Conservation (phyloP, 805 yeast genomes). For the Myxozyma sirexii region DNA sequence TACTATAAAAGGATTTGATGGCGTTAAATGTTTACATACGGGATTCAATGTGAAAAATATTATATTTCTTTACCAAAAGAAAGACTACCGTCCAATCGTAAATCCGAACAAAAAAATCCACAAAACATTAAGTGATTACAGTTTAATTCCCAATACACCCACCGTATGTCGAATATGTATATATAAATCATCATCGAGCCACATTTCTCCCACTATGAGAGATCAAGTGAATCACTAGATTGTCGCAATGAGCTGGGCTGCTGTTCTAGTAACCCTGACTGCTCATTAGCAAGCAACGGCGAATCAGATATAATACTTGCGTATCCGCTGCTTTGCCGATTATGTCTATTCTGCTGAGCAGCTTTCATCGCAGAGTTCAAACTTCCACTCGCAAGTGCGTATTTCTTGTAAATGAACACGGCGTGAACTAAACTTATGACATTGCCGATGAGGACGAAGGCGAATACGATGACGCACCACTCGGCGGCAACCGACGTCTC, state of each 20-base stretch:
- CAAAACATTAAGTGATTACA: background rate
- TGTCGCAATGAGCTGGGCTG: background rate
- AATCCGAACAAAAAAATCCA: background rate
- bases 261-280: constrained; percentile 2
- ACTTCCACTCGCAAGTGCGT: background rate
- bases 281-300: background rate
- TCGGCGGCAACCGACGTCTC: constrained; percentile 26
- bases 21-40: background rate
- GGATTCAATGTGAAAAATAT: background rate
- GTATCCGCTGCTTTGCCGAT: constrained; percentile 1
- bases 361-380: background rate
- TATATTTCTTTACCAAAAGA: background rate
- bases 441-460: constrained; percentile 6
- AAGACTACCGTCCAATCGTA: background rate
- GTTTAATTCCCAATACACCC: constrained; percentile 6
- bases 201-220: background rate
- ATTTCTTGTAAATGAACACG: constrained; percentile 17
- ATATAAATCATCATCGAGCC: background rate
- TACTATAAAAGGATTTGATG: background rate
- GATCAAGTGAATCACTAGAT: background rate
- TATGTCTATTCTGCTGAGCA: background rate
- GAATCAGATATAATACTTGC: background rate
- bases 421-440: constrained; percentile 19
- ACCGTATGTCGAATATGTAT: background rate
- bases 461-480: constrained; percentile 26